These are phyloP conservation scores for Exophiala xenobiotica DNA, from an alignment of 2,329 filamentous ascomycete genomes.

Conservation along the genomic window DNA sequence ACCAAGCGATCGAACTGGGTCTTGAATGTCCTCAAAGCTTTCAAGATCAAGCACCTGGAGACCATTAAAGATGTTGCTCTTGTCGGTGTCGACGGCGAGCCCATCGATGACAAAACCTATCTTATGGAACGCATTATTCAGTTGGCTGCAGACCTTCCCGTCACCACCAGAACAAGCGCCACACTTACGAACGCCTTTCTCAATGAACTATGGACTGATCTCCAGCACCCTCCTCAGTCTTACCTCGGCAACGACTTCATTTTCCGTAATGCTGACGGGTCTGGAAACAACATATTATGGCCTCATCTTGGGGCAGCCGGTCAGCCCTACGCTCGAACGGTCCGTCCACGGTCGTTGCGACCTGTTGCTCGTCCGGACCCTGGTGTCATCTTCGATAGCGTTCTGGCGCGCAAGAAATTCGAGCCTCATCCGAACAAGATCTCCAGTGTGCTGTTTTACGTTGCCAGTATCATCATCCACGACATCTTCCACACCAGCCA, in stretches of 20 bases:
- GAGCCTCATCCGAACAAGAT: constrained; percentile 69
- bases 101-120: constrained; percentile 61
- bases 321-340: constrained; percentile 67
- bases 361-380: constrained; percentile 64
- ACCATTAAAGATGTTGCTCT: constrained; percentile 43
- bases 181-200: constrained; percentile 53
- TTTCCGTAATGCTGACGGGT: constrained; percentile 41
- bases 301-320: constrained; percentile 65
- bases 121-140: constrained; percentile 60
- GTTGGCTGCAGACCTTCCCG: constrained; percentile 40
- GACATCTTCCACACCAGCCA: constrained; percentile 67
- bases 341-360: constrained; percentile 57
- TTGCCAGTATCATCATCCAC: constrained; percentile 67
- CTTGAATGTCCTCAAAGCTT: constrained; percentile 46
- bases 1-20: constrained; percentile 14
- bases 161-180: constrained; percentile 36
- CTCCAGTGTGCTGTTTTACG: constrained; percentile 72
- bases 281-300: constrained; percentile 57
- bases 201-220: constrained; percentile 54
- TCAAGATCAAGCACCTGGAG: constrained; percentile 48
- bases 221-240: constrained; percentile 55
- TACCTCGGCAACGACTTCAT: constrained; percentile 40
- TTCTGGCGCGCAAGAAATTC: constrained; percentile 63
- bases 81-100: constrained; percentile 48
- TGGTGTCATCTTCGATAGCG: constrained; percentile 64